phyloP scores from a whole-genome alignment of 345 rosid species.

The Eutrema japonicum region DNA sequence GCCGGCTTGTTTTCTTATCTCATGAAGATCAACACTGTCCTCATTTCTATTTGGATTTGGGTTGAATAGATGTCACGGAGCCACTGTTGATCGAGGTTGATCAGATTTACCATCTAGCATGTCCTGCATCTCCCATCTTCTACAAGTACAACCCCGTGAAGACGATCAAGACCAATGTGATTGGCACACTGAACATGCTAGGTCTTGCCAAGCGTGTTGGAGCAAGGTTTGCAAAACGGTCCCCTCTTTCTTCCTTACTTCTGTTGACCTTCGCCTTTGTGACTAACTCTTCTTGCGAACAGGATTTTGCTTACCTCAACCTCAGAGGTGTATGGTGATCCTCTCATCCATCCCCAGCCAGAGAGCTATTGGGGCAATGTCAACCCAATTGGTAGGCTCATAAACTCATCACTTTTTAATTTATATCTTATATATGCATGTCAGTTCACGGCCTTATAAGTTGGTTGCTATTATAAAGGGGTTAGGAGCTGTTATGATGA shows the following conservation, averaged over 20 bases:
- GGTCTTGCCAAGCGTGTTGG: slow-evolving; percentile 99
- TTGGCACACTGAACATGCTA: slow-evolving; percentile 96
- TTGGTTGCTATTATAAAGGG: slow-evolving; percentile 49
- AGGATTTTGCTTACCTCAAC: slow-evolving; percentile 97
- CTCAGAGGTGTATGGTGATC: slow-evolving; percentile 97
- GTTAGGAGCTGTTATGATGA: slow-evolving; percentile 97
- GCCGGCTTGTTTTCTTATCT: neutral
- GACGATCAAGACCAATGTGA: slow-evolving; percentile 98
- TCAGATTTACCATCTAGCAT: slow-evolving; percentile 96
- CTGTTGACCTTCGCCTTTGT: neutral
- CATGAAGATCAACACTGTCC: slow-evolving; percentile 4
- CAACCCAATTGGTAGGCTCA: slow-evolving; percentile 80
- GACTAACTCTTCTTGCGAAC: slow-evolving; percentile 22
- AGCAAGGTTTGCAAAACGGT: slow-evolving; percentile 61
- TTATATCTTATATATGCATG: neutral
- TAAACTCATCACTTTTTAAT: neutral
- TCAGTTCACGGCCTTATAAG: neutral
- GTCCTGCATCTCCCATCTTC: slow-evolving; percentile 98
- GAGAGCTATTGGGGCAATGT: slow-evolving; percentile 99
- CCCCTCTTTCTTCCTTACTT: neutral
- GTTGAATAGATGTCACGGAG: slow-evolving; percentile 75
- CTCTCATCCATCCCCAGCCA: slow-evolving; percentile 89
- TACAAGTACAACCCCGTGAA: slow-evolving; percentile 97
- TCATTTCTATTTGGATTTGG: slow-evolving; percentile 20
- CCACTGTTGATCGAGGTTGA: slow-evolving; percentile 88